Evolutionary conservation across 2,329 filamentous ascomycete genomes (phyloP).

Genomic region (Monosporascus cannonballus): DNA sequence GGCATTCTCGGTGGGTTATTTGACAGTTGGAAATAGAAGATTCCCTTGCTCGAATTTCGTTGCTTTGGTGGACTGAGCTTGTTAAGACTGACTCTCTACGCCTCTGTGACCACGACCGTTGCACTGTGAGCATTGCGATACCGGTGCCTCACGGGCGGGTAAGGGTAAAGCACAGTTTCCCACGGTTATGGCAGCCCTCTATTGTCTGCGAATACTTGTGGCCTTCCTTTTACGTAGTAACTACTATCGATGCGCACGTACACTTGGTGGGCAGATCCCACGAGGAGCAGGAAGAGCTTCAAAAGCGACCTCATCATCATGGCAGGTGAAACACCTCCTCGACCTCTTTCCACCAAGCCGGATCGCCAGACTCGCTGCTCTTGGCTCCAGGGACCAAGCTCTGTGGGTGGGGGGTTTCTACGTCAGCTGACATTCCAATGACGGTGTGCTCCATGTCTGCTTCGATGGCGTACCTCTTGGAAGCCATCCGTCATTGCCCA

Average conservation of each 20-base stretch:
- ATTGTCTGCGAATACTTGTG: neutral
- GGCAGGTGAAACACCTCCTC: constrained; percentile 63
- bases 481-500: constrained; percentile 75
- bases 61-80: no score
- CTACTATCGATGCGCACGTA: neutral
- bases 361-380: constrained; percentile 51
- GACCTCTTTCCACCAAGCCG: constrained; percentile 62
- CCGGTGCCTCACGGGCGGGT: no score
- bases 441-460: neutral
- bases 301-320: constrained; percentile 23
- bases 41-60: neutral
- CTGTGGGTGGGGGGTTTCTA: constrained; percentile 9
- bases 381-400: constrained; percentile 51
- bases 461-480: constrained; percentile 47
- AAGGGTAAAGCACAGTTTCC: no score
- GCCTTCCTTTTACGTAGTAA: neutral
- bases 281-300: neutral
- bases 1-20: constrained; percentile 25
- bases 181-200: no score
- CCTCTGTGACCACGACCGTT: no score
- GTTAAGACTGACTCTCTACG: no score
- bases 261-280: neutral
- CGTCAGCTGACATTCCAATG: neutral
- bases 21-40: constrained; percentile 18
- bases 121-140: neutral